A percentile compares a stretch with the other conserved stretches of the same genome.
phyloP scores from a whole-genome alignment of 108 stramenopile genomes.

The Seminavis robusta region DNA sequence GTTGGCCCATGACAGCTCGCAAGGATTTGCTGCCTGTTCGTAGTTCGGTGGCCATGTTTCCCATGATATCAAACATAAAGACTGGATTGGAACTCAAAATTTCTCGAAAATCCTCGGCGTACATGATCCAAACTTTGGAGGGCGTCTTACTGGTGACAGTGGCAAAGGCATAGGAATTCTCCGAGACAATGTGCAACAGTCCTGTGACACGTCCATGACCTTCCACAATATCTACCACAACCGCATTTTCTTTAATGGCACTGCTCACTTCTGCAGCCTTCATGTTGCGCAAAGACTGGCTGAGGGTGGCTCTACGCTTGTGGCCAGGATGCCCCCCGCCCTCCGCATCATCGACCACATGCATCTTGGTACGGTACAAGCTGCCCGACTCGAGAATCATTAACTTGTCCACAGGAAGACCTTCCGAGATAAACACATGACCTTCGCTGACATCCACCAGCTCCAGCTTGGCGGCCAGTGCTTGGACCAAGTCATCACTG shows the following conservation, averaged over 20 bases:
- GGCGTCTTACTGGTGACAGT: slow-evolving; percentile 31
- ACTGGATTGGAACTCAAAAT: slow-evolving; percentile 17
- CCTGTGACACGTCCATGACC: slow-evolving; percentile 51
- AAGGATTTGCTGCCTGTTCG: slow-evolving; percentile 22
- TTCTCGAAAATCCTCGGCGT: slow-evolving; percentile 28
- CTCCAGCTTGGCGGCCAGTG: slow-evolving; percentile 31
- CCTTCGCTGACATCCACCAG: slow-evolving; percentile 33
- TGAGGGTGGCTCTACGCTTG: slow-evolving; percentile 12
- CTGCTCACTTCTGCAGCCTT: neutral
- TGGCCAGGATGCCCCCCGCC: too few species aligned
- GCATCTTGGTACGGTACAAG: slow-evolving; percentile 39
- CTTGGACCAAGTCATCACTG: slow-evolving; percentile 5
- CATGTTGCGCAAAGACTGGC: neutral
- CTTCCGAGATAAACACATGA: slow-evolving; percentile 57
- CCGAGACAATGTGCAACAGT: slow-evolving; percentile 23
- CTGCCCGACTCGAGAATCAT: slow-evolving; percentile 45
- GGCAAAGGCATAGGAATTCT: slow-evolving; percentile 30
- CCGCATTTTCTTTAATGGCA: slow-evolving; percentile 11
- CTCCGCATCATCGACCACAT: slow-evolving; percentile 14
- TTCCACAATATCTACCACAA: slow-evolving; percentile 20
- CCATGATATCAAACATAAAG: slow-evolving; percentile 33
- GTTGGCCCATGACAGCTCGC: slow-evolving; percentile 15
- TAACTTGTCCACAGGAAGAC: slow-evolving; percentile 23
- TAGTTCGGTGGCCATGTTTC: slow-evolving; percentile 15
- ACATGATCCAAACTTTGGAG: slow-evolving; percentile 41